Base-by-base conservation (phyloP, 2,329 filamentous ascomycete genomes). In the Colletotrichum trifolii region DNA sequence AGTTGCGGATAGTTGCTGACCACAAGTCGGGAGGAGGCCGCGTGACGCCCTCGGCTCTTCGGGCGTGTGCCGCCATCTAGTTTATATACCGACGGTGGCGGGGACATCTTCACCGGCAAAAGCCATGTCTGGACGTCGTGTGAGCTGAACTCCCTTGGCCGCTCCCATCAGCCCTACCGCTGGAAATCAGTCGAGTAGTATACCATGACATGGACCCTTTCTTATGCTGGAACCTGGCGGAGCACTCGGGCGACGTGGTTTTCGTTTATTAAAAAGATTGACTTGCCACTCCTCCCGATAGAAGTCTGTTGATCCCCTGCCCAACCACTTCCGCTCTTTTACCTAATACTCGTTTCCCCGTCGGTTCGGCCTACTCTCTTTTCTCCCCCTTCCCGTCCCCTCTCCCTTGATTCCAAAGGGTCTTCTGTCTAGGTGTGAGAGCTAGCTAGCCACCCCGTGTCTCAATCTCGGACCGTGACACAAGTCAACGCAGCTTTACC, bases 131-230 rank as follows among this genome's bases (percentile, higher is more conserved):
- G 36, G 9, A 36, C 40, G 52, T 48, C 52, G 58, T 47, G 56
- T 65, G 45, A 34, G 39, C 36, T 45, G 35, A 52, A 5, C 25
- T 48, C 48, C 52, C 53, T 43, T 50, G 25, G 38, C 46, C 46
- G 45, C 58, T 65, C 36, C 36, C 58, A 62, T 65, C 58, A 65
- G 58, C 62, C 62, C 52, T 56, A 62, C 53, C 58, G 50, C 53
- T 56, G 36, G 25, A 48, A 62, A 56, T 53, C 52, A 48, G 52
- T 56, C 33, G 57, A 56, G 40, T 15, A n/a, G n/a, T n/a, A n/a
- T n/a, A 25, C 25, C 3, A 25, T 25, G 25, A 25, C 25, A 62
- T 52, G 62, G 47, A 34, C 52, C 45, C 52, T 43, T 57, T 43
- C 36, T 46, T 17, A 17, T 15, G 62, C 39, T 36, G 40, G 17